Evolutionary conservation across 1,284 basidiomycete genomes (phyloP), one percentile per base, ranked within the genome.

Genomic region (Puccinia coronata): DNA sequence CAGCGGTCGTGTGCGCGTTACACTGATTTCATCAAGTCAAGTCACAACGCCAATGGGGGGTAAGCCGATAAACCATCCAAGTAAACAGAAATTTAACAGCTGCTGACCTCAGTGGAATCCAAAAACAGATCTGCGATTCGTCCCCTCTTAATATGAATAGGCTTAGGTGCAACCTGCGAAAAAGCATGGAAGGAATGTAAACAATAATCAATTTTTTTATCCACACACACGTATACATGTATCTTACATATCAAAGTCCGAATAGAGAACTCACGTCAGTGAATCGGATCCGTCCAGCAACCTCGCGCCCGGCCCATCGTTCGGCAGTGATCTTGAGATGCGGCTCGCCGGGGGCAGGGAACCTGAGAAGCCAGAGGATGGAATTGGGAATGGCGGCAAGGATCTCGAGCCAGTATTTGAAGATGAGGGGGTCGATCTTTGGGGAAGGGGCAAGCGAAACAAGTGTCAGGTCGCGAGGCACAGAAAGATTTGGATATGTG

Each of bases 1-100:
- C 88, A 9, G 90, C 89, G 18, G 90, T 89, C 12, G 90, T 91
- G 82, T 91, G 90, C 5, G 90, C 90, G 82, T 90, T 90, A 84
- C 90, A 91, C 88, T 90, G n/a, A 57, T 65, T 57, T 18, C 41
- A 31, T 31, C 31, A 0, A 55, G 14, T 59, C n/a, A 12, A 65
- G 23, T 72, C 47, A 74, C 67, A 74, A 53, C 23, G 20, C n/a
- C n/a, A n/a, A n/a, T n/a, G n/a, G n/a, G n/a, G n/a, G n/a, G n/a
- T n/a, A n/a, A n/a, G n/a, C n/a, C n/a, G n/a, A n/a, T n/a, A n/a
- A n/a, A n/a, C n/a, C n/a, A n/a, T n/a, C n/a, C n/a, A n/a, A n/a
- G n/a, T n/a, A n/a, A 20, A 20, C 20, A 41, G 36, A 63, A 36
- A 63, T 39, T 23, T 8, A 43, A 47, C 12, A 47, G 12, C 43